Percentiles rank a stretch among this genome's conserved stretches.
Evolutionary conservation across 306 rosid genomes (phyloP).

Genomic region (Ziziphus jujuba): DNA sequence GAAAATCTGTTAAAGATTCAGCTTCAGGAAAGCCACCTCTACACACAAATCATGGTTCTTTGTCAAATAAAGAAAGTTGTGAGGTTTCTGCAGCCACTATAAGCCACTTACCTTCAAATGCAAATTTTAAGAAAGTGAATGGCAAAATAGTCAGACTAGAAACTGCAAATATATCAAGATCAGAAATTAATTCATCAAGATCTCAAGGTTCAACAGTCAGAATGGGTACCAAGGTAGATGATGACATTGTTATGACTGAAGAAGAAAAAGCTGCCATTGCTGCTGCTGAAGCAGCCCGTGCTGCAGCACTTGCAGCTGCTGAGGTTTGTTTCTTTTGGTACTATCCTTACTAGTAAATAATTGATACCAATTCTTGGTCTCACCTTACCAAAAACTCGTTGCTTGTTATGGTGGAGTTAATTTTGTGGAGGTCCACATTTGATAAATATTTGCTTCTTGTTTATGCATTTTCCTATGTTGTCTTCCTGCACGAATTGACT

Average conservation of each 20-base stretch:
- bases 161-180: conserved; percentile 48
- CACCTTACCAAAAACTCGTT: too few species aligned
- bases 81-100: conserved; percentile 51
- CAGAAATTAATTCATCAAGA: conserved; percentile 62
- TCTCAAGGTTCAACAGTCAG: conserved; percentile 56
- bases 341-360: conserved; percentile 4
- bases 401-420: too few species aligned
- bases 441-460: background rate
- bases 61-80: conserved; percentile 57
- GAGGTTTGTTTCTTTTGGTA: conserved; percentile 60
- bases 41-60: conserved; percentile 51
- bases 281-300: conserved; percentile 97
- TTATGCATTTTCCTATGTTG: background rate
- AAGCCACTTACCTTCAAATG: conserved; percentile 49
- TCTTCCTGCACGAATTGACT: background rate
- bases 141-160: conserved; percentile 56
- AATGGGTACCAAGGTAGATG: conserved; percentile 39
- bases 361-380: background rate
- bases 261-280: conserved; percentile 94
- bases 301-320: conserved; percentile 94
- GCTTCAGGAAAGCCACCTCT: conserved; percentile 83
- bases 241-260: conserved; percentile 53
- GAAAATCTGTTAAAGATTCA: conserved; percentile 64
- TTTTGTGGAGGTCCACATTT: background rate
- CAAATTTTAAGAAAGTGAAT: conserved; percentile 49